Conservation (phyloP, 2,329 filamentous ascomycete species). For the Triangularia verruculosa region DNA sequence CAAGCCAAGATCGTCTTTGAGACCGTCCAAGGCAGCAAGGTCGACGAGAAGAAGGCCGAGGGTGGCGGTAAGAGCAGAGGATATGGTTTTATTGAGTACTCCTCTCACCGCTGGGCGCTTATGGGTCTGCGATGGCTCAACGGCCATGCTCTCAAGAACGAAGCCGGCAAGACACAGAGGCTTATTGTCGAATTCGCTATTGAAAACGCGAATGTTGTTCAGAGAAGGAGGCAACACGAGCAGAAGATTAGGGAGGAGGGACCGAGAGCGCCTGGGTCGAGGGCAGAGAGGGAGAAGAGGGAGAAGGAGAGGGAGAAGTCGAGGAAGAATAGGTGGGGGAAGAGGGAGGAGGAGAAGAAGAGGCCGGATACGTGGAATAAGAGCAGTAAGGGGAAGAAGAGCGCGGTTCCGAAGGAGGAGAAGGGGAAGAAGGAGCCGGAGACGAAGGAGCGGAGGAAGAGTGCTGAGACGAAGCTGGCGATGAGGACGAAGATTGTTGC, state of each 20-base stretch:
- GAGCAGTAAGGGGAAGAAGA: conserved; percentile 19
- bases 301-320: conserved; percentile 17
- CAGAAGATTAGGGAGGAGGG: conserved; percentile 31
- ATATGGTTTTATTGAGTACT: conserved; percentile 97
- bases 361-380: conserved; percentile 18
- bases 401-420: conserved; percentile 14
- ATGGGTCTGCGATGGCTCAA: conserved; percentile 96
- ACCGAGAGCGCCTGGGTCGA: conserved; percentile 16
- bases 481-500: conserved; percentile 75
- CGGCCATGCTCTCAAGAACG: conserved; percentile 61
- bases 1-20: conserved; percentile 97
- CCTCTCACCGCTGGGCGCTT: conserved; percentile 85
- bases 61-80: conserved; percentile 83
- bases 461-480: conserved; percentile 36
- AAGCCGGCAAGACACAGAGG: conserved; percentile 76
- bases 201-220: conserved; percentile 95
- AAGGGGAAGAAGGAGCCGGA: conserved; percentile 33
- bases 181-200: conserved; percentile 97
- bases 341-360: conserved; percentile 32
- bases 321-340: conserved; percentile 29
- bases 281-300: conserved; percentile 20
- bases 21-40: conserved; percentile 78
- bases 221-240: conserved; percentile 67
- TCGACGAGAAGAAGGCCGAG: conserved; percentile 69
- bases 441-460: conserved; percentile 37